Percentiles rank a stretch among this genome's conserved stretches.
These are phyloP conservation scores for Drechslera avenae DNA, from an alignment of 2,329 filamentous ascomycete genomes.

Conservation along the genomic window DNA sequence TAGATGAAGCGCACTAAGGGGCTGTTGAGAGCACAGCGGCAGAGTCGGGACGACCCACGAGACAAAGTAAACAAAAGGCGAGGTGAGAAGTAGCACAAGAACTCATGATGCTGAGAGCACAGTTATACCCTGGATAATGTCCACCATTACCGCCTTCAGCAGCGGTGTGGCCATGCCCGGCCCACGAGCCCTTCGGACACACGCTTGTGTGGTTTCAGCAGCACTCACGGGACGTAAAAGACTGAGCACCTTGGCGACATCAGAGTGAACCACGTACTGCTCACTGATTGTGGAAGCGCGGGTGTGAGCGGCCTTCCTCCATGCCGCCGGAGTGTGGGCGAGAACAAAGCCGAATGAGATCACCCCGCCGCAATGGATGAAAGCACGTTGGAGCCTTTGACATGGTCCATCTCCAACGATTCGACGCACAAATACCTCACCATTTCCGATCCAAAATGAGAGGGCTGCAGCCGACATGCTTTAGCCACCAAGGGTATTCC, in stretches of 20 bases:
- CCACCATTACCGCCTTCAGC: not conserved
- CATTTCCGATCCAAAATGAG: conserved; percentile 1
- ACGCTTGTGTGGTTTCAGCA: conserved; percentile 5
- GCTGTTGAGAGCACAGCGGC: conserved; percentile 14
- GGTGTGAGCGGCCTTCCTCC: too few species aligned
- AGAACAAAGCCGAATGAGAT: conserved; percentile 1
- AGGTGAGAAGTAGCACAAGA: conserved; percentile 7
- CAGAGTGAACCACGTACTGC: too few species aligned
- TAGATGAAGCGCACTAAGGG: conserved; percentile 4
- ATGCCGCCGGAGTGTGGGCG: not conserved
- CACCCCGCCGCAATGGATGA: conserved; percentile 9
- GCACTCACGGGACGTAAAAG: conserved; percentile 11
- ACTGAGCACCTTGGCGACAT: not conserved
- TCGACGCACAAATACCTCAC: conserved; percentile 35
- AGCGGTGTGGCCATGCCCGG: conserved; percentile 10
- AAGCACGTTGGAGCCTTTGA: conserved; percentile 11
- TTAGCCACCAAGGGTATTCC: conserved; percentile 13
- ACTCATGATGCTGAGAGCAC: conserved; percentile 6
- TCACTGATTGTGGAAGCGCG: too few species aligned
- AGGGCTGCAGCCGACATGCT: conserved; percentile 17
- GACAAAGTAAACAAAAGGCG: conserved; percentile 6
- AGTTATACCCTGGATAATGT: conserved; percentile 13
- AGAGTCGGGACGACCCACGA: conserved; percentile 3
- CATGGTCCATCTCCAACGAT: conserved; percentile 17
- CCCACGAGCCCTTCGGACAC: conserved; percentile 8